Conservation (phyloP, 805 yeast genomes). For the Candida sphagnicola region DNA sequence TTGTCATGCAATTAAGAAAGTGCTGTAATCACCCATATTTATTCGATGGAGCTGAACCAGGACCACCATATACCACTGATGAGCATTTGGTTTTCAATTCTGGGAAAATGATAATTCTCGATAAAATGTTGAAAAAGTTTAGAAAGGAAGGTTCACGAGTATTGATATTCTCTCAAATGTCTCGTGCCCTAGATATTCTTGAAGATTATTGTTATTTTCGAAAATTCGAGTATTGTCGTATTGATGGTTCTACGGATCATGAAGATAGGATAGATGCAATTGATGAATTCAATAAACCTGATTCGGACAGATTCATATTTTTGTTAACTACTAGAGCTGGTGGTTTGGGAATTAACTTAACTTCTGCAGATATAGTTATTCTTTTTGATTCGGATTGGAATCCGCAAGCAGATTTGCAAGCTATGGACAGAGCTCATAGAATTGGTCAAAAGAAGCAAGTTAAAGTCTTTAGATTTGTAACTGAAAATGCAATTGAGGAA, state of each 20-base stretch:
- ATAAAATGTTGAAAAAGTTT: slow-evolving; percentile 71
- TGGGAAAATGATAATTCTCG: slow-evolving; percentile 87
- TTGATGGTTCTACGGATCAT: slow-evolving; percentile 91
- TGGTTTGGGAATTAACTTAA: slow-evolving; percentile 90
- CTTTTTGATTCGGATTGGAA: slow-evolving; percentile 95
- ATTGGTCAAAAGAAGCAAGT: slow-evolving; percentile 97
- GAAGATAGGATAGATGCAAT: slow-evolving; percentile 90
- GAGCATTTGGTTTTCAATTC: slow-evolving; percentile 89
- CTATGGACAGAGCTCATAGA: slow-evolving; percentile 98
- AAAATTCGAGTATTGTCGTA: slow-evolving; percentile 82
- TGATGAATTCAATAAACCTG: slow-evolving; percentile 84
- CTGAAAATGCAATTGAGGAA: slow-evolving; percentile 95
- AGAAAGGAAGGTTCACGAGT: slow-evolving; percentile 82
- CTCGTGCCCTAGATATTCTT: slow-evolving; percentile 79
- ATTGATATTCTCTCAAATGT: slow-evolving; percentile 90
- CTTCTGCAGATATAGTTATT: slow-evolving; percentile 87
- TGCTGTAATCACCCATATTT: slow-evolving; percentile 97
- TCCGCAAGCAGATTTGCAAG: slow-evolving; percentile 96
- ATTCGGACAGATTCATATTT: slow-evolving; percentile 78
- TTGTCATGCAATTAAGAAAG: slow-evolving; percentile 94
- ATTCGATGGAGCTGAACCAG: slow-evolving; percentile 99
- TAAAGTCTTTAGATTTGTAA: slow-evolving; percentile 84
- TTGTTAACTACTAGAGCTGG: slow-evolving; percentile 94
- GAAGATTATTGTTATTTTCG: slow-evolving; percentile 90
- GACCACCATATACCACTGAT: slow-evolving; percentile 95